Base-by-base conservation (phyloP, 208 protist species). In the Trypanosoma congolense region DNA sequence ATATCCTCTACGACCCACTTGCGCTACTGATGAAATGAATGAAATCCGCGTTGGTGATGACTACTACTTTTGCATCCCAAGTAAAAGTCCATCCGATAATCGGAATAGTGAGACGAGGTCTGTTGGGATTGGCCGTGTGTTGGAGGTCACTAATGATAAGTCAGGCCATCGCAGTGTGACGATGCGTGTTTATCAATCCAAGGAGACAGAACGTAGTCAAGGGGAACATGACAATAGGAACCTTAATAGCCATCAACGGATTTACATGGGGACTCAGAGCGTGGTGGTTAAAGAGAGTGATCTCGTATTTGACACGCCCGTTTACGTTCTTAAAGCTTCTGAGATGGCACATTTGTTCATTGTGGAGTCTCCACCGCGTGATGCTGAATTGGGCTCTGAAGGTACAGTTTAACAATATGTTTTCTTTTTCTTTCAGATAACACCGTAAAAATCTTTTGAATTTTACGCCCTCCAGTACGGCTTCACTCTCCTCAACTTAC, bases 301-400 rank as follows among this genome's bases (percentile, higher is more conserved):
- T 42, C 73, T 92, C n/a, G 64, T 88, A 28, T 88, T 82, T 57
- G 51, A 73, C 31, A 70, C 65, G 10, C 69, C 77, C 3, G 84
- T 92, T 21, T 92, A 82, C 55, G 75, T 91, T 3, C 58, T 91
- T 47, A 42, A 65, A 4, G 42, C 69, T 9, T 26, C 71, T 0
- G 57, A 65, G 10, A 35, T 80, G 61, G 56, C 48, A 18, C 84
- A 92, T 44, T 68, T 92, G 1, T 92, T 87, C 63, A 49, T 73
- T 65, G 88, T 19, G 83, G 86, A 42, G 73, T n/a, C n/a, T n/a
- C n/a, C n/a, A n/a, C n/a, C n/a, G n/a, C n/a, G n/a, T n/a, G n/a
- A n/a, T n/a, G n/a, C n/a, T n/a, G n/a, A n/a, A n/a, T n/a, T n/a
- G n/a, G n/a, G n/a, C n/a, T n/a, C n/a, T n/a, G n/a, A n/a, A n/a